Base-by-base conservation (phyloP, 805 yeast genomes). In the Saccharomycopsis fibuligera region DNA sequence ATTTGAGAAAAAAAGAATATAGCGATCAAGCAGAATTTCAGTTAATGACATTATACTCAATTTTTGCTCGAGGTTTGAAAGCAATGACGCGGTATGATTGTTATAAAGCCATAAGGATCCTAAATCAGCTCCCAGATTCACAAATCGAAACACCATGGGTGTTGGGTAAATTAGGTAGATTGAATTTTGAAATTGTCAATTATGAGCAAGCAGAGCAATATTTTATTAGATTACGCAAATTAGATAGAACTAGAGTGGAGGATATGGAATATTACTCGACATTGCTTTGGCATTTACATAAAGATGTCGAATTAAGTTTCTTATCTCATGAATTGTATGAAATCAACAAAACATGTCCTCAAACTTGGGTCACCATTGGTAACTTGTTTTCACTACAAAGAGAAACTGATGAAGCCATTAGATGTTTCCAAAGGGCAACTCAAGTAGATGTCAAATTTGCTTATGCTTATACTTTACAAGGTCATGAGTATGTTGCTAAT, bases 221-320 rank as follows among this genome's bases (percentile, higher is more conserved):
- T 56, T 91, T 86, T 60, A 65, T 66, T 16, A 73, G 72, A 55
- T 69, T 93, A 48, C 72, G 96, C 46, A 68, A 68, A 47, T 51
- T 82, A 23, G 96, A 89, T 65, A 76, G 91, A 37, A 85, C 90
- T 9, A 72, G 98, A 49, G 62, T 83, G 14, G 81, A 79, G 53
- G 98, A 89, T 61, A 87, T 91, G 93, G 98, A 93, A 60, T 79
- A 81, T 57, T 89, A 78, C 60, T 88, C 96, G 0, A 91, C 98
- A 0, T 69, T 89, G 25, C 70, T 91, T 50, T 91, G 99, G 99
- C 98, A 93, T 68, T 66, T 89, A 44, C 91, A 85, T 48, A 82
- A 81, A 58, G 89, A 85, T 42, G 76, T 79, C 19, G 90, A 83
- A 48, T 70, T 93, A 45, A 81, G 93, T n/a, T 80, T 75, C 58